Evolutionary conservation across 2,329 filamentous ascomycete genomes (phyloP).

Genomic region (Colletotrichum karsti): DNA sequence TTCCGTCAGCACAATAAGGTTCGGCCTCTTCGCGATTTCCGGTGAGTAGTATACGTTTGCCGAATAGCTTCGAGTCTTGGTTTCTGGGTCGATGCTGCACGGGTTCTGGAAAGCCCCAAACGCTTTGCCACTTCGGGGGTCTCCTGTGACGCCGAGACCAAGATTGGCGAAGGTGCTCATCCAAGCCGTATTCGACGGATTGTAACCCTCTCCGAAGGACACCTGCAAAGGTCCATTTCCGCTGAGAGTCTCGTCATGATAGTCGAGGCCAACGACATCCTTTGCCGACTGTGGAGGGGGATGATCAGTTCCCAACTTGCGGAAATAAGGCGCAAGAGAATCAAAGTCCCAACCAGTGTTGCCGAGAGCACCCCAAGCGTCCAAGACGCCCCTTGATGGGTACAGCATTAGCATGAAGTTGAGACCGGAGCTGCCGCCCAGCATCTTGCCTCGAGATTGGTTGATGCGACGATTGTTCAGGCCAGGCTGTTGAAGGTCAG

Average conservation of each 20-base stretch:
- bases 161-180: slow-evolving; percentile 43
- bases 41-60: slow-evolving; percentile 42
- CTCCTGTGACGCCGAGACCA: slow-evolving; percentile 40
- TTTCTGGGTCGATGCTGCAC: slow-evolving; percentile 39
- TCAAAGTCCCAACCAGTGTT: slow-evolving; percentile 37
- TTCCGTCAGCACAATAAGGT: slow-evolving; percentile 35
- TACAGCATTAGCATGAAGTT: slow-evolving; percentile 34
- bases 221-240: slow-evolving; percentile 46
- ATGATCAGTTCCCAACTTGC: slow-evolving; percentile 40
- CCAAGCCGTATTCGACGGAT: slow-evolving; percentile 44
- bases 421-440: slow-evolving; percentile 33
- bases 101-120: slow-evolving; percentile 43
- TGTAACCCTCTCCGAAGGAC: slow-evolving; percentile 44
- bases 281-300: slow-evolving; percentile 35
- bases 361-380: slow-evolving; percentile 36
- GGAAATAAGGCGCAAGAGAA: slow-evolving; percentile 41
- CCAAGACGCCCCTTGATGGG: slow-evolving; percentile 27
- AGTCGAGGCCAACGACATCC: slow-evolving; percentile 38
- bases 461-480: slow-evolving; percentile 32
- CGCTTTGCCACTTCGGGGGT: slow-evolving; percentile 40
- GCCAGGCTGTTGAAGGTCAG: slow-evolving; percentile 22
- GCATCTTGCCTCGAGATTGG: slow-evolving; percentile 34
- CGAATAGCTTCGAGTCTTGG: slow-evolving; percentile 41
- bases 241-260: slow-evolving; percentile 40
- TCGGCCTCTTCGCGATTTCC: slow-evolving; percentile 22